Evolutionary conservation across 2,329 filamentous ascomycete genomes (phyloP).

Genomic region (Thielaviopsis euricoi): DNA sequence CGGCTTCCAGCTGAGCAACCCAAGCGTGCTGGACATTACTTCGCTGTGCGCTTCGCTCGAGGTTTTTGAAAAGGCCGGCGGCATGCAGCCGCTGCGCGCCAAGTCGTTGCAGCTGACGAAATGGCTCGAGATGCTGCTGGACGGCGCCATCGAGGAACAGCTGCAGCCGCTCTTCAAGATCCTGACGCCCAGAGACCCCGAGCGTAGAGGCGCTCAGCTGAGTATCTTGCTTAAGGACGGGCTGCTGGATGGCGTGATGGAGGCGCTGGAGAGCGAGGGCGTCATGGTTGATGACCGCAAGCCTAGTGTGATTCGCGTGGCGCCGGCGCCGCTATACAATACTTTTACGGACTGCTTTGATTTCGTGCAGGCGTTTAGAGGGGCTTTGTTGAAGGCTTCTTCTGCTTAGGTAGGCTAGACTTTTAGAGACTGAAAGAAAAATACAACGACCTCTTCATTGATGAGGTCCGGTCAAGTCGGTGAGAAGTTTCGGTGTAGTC

Average conservation of each 20-base stretch:
- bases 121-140: constrained; percentile 52
- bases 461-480: not conserved
- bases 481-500: not conserved
- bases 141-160: constrained; percentile 16
- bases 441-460: not conserved
- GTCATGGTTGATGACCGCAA: constrained; percentile 67
- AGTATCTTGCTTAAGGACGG: constrained; percentile 43
- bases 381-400: constrained; percentile 13
- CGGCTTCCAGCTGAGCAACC: constrained; percentile 77
- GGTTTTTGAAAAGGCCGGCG: constrained; percentile 50
- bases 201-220: constrained; percentile 57
- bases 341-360: constrained; percentile 42
- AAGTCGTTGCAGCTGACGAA: constrained; percentile 54
- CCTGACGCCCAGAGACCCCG: constrained; percentile 48
- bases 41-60: constrained; percentile 54
- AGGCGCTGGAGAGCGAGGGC: constrained; percentile 43
- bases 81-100: constrained; percentile 40
- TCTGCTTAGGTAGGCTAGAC: not conserved
- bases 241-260: constrained; percentile 47
- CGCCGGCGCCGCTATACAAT: constrained; percentile 69
- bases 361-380: constrained; percentile 18
- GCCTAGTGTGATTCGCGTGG: constrained; percentile 64
- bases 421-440: not conserved
- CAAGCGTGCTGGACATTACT: constrained; percentile 52
- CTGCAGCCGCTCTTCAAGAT: constrained; percentile 29